These are phyloP conservation scores for Panicum miliaceum DNA, from an alignment of 176 grass and related monocot genomes.

Conservation along the genomic window DNA sequence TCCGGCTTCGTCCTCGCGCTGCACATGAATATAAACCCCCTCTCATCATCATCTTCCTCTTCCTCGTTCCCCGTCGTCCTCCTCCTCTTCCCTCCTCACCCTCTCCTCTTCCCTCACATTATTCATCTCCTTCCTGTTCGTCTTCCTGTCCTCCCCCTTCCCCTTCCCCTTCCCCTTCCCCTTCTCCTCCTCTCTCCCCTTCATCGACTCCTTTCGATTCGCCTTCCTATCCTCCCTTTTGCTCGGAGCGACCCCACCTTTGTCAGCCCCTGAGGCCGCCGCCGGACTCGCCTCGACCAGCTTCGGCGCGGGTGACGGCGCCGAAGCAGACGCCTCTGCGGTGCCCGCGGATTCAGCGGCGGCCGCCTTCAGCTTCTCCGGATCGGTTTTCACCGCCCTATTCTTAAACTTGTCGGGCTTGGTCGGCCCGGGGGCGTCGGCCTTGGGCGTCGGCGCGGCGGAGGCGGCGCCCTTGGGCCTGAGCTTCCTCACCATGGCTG, in stretches of 20 bases:
- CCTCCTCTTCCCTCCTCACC: not conserved
- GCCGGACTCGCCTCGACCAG: not conserved
- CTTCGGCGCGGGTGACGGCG: conserved; percentile 4
- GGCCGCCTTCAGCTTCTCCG: conserved; percentile 33
- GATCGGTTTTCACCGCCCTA: conserved; percentile 28
- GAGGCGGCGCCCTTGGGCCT: conserved; percentile 35
- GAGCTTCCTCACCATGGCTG: conserved; percentile 54
- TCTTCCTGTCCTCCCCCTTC: not conserved
- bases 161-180: not conserved
- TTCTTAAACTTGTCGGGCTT: conserved; percentile 25
- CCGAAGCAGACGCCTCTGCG: conserved; percentile 16
- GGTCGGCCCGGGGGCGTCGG: not conserved
- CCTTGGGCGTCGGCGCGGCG: conserved; percentile 27
- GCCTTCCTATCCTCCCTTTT: not conserved
- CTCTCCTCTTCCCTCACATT: not conserved
- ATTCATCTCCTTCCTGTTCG: not conserved
- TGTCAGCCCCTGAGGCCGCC: not conserved
- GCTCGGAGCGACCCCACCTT: not conserved
- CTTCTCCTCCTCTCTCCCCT: conserved; percentile 7
- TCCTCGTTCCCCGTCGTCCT: not conserved
- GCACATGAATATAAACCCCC: conserved; percentile 83
- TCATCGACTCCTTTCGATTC: not conserved
- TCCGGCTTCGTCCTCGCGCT: conserved; percentile 66
- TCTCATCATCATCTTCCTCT: not conserved
- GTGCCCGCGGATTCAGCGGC: not conserved